phyloP scores from a whole-genome alignment of 306 rosid genomes.

The Corylus avellana region DNA sequence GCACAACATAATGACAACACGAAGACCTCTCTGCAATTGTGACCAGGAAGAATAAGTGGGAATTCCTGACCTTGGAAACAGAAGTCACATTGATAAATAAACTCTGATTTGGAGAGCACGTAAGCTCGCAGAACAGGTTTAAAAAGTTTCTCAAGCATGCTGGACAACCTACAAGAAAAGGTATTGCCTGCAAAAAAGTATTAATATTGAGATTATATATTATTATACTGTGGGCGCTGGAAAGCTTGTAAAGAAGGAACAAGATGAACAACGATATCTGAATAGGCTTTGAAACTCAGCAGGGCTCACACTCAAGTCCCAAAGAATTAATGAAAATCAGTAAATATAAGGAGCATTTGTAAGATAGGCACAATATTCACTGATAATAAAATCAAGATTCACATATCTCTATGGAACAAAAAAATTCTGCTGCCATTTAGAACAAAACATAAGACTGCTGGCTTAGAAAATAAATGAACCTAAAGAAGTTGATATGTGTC shows the following conservation, averaged over 20 bases:
- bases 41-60: conserved; percentile 11
- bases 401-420: background rate
- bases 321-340: background rate
- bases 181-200: conserved; percentile 80
- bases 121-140: conserved; percentile 96
- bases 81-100: conserved; percentile 92
- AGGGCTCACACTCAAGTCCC: background rate
- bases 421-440: background rate
- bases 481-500: background rate
- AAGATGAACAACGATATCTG: conserved; percentile 7
- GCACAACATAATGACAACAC: background rate
- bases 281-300: background rate
- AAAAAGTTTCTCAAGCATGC: conserved; percentile 97
- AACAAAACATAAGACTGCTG: background rate
- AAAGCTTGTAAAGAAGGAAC: conserved; percentile 7
- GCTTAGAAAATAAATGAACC: background rate
- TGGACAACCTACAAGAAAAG: conserved; percentile 97
- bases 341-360: background rate
- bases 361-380: background rate
- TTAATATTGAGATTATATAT: conserved; percentile 5
- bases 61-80: conserved; percentile 58
- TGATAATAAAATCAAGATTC: background rate
- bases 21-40: background rate
- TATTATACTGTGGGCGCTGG: conserved; percentile 8
- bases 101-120: conserved; percentile 97